Base-by-base conservation (phyloP, 179 eudicot species). In the Spinacia oleracea region DNA sequence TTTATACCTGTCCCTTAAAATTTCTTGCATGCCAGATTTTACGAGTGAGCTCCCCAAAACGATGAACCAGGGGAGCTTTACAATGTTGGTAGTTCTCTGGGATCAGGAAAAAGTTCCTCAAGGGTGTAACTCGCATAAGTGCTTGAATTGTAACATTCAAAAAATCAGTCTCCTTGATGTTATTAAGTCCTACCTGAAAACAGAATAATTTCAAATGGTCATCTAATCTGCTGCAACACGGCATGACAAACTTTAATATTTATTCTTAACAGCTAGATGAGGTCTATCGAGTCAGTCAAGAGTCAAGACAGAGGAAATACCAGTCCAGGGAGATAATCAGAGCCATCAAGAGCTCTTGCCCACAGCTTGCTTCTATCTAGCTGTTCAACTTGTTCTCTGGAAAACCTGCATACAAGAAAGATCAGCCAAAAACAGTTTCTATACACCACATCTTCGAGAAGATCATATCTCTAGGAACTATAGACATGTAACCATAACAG, bases 341-440 rank as follows among this genome's bases (percentile, higher is more conserved):
- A 93, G 20, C 97, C 99, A 91, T 96, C 98, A 88, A 95, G 98
- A 73, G 99, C 99, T 84, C 98, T 89, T 43, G 99, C 86, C 99
- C 98, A 93, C 51, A 89, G 92, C 83, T 86, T 89, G 81, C 87
- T 91, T 80, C 72, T 87, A 80, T 96, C 98, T 85, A 93, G 72
- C 79, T 84, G 90, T 50, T 81, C 85, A 81, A 96, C 97, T 81
- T 96, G 97, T n/a, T 85, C 88, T 79, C 71, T 83, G 31, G 77
- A 60, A 80, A 96, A 89, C 87, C 98, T 93, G 82, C 48, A 76
- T 32, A 77, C n/a, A 27, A 70, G 20, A 78, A 78, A 32, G 29
- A 43, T 53, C 68, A 65, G 62, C 31, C 55, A 72, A 51, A 38
- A 25, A 55, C 0, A 4, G 56, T 65, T 48, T 35, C 32, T 43